Base-by-base conservation (phyloP, 2,329 filamentous ascomycete genomes). In the Teratosphaeriaceae sp. region DNA sequence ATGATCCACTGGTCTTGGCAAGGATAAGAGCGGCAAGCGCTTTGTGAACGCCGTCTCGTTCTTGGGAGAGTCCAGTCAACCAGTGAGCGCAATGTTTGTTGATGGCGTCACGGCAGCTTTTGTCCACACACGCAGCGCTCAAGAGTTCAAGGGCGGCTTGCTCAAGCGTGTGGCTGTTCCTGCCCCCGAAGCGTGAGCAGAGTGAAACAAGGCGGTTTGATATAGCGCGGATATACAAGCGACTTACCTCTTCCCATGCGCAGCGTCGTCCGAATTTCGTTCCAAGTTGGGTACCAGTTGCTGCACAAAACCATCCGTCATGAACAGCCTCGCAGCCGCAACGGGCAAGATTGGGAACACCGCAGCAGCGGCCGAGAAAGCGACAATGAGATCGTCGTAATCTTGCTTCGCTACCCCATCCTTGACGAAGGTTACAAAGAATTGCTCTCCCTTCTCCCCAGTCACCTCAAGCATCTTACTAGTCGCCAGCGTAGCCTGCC, bases 321-420 rank as follows among this genome's bases (percentile, higher is more conserved):
- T 76, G 62, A 98, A 96, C 27, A 97, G 72, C 46, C 80, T 74
- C 2, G 86, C 75, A 2, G 83, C 86, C 33, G 86, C 76, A 43
- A 82, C 77, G 2, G 88, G 84, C 2, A 86, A 80, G 40, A 98
- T 77, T 1, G 92, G 89, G 61, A 98, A 98, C 7, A 94, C 79
- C 18, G 82, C 80, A 2, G 88, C 80, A 5, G 88, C 88, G n/a
- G 89, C 88, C 41, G 89, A 97, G 63, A 96, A 97, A 5, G 89
- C 89, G 38, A 92, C 74, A 42, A 95, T 87, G 52, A 94, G 79
- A 64, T 94, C 87, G 57, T 96, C 89, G 50, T 88, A 86, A 19
- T 84, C 90, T 40, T 82, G 82, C 50, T 83, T 80, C 52, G 76
- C 69, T 13, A 94, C 73, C 41, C 83, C 80, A 13, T 77, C 71